Evolutionary conservation across 2,329 filamentous ascomycete species (phyloP), one percentile per base, ranked within the genome.

Genomic region (Thelonectria discophora): DNA sequence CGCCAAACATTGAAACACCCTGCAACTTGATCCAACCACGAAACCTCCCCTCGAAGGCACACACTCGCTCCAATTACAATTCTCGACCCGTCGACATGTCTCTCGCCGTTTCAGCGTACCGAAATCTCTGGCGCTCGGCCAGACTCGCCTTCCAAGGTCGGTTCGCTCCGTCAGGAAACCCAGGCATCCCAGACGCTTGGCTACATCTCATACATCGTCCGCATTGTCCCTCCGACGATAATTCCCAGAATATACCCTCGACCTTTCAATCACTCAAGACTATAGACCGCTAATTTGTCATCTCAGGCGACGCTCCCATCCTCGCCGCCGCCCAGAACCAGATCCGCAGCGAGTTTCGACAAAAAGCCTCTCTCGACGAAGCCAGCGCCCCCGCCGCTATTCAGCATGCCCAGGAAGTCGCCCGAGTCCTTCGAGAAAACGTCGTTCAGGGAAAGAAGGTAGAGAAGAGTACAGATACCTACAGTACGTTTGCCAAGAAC

Each of bases 101-200:
- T 17, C 88, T 93, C 82, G 91, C 92, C 15, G 80, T 93, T 57
- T 82, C 85, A 73, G 93, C 92, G 39, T 98, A 97, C 80, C 84
- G 93, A 73, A 84, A 90, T 68, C 81, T 98, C 43, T 83, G 97
- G 70, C 93, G 94, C 64, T 91, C 94, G 20, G 88, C 92, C 34
- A 84, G 88, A 66, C 82, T 96, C 66, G 93, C 94, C 62, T 99
- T 99, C 75, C 82, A 90, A 80, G 92, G 93, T 94, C 81, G 34
- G 73, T 58, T 43, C 53, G 3, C 9, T 37, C 32, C 18, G 21
- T 17, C 27, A 12, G 20, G 21, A 24, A 20, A 27, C 18, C 54
- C 20, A 17, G 15, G 20, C 20, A 10, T 42, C 37, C 20, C 9
- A 4, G 34, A 12, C 34, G 11, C 6, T 53, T 15, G 32, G 12